Evolutionary conservation across 768 basidiomycete species (phyloP), one percentile per base, ranked within the genome.

Genomic region (Cubamyces sp.): DNA sequence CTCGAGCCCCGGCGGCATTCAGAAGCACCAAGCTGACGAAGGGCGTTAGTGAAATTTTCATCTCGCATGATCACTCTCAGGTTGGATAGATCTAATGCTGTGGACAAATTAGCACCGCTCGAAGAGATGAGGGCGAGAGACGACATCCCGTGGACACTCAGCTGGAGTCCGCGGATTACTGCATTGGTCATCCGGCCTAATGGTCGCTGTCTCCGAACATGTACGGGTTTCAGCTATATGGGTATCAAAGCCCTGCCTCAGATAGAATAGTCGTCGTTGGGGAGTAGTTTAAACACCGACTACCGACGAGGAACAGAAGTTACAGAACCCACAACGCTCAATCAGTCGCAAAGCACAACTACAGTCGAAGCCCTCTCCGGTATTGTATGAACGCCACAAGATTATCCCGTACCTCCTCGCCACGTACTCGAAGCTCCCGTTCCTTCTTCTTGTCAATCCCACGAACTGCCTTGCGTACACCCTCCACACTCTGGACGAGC

Each of bases 341-440:
- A 49, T 23, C 14, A 26, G 5, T 46, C 45, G 21, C 18, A 19
- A 5, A 21, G 53, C 52, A 26, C 54, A 43, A 55, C 64, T 67
- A 84, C 47, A 82, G 68, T 66, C 77, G 71, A 56, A 94, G 76
- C 26, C 79, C 80, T 64, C 77, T 82, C 60, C 92, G 78, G 73
- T 94, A 94, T 70, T 86, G 76, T 56, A 92, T 81, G 66, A 94
- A 94, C 16, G 84, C 91, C 16, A 84, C 75, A 63, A 94, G 72
- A 70, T 94, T 93, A 61, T 90, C 88, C 60, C 85, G 77, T 26
- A 92, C 82, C 69, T 91, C 89, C 65, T 92, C 92, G 19, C 88
- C 92, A 67, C 87, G 80, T 67, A 84, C 65, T 64, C 82, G 80
- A 55, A 93, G 73, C 61, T 90, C 90, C 54, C 78, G 79, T 26